Base-by-base conservation (phyloP, 164 flowering plant species). In the Buxus sempervirens region DNA sequence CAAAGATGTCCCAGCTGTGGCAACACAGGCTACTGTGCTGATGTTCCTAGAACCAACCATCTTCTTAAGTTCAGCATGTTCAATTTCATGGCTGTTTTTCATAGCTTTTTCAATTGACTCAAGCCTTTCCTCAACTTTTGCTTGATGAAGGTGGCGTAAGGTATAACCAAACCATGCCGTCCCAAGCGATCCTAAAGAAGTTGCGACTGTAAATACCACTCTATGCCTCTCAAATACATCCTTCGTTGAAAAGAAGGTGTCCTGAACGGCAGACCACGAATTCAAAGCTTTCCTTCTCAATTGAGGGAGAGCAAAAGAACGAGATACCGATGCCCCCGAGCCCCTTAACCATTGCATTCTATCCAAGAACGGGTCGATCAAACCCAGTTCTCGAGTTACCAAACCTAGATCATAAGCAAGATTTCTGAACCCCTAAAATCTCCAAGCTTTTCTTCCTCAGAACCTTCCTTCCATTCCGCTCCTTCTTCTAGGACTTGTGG, bases 1-100 rank as follows among this genome's bases (percentile, higher is more conserved):
- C 54, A 92, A 81, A 66, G 92, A 65, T 57, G 90, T 82, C 74
- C 93, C 97, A 69, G 96, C 97, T 67, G 97, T 92, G 32, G 97
- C 96, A 68, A 87, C 54, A 69, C 84, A 83, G 72, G 90, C 75
- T 67, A 88, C 75, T 55, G 74, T 36, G 64, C 86, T 84, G 61
- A 79, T 61, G 70, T 67, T 73, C 55, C 84, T 88, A 28, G 84
- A 67, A 69, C 77, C 72, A 70, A 84, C 85, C 66, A 87, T 84
- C 78, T 86, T 90, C 77, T 82, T 85, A 0, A 95, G 60, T 53
- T 92, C 99, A 9, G 70, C 75, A 63, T 84, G 82, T 66, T 83
- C 91, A 56, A 88, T 58, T 1, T 79, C 61, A 62, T 72, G 64
- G 65, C 73, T 76, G 61, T 51, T 68, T 74, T 82, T 89, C 96